Base-by-base conservation (phyloP, 1,139 yeast genomes). In the Diutina pseudorugosa region DNA sequence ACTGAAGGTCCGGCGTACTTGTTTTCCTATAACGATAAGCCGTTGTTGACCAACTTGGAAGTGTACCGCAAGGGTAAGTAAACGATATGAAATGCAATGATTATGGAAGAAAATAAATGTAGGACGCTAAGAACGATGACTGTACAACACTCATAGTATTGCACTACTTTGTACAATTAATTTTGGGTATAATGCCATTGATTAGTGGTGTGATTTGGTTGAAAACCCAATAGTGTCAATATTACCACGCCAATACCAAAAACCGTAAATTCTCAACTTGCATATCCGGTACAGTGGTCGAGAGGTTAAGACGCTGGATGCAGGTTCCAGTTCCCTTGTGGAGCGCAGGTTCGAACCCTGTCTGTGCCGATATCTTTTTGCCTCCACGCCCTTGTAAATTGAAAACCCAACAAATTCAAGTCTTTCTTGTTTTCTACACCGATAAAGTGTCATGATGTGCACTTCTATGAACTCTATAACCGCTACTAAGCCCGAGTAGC, bases 291-390 rank as follows among this genome's bases (percentile, higher is more conserved):
- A 43, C 47, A 43, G 47, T 43, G 47, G 47, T 43, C 47, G 47
- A 43, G 47, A 43, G 47, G 47, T 43, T 43, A 43, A 43, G 47
- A 43, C 47, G 47, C 23, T 25, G 47, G 47, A 20, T 43, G 47
- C 47, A 43, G 47, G 47, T 43, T 25, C 47, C 47, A 25, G 23
- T 43, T 43, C 20, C 47, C 47, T 21, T 43, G 23, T 43, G 47
- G 47, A 43, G 47, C 47, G 47, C 47, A 43, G 47, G 47, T 43
- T 43, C 47, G 47, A 43, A 43, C 47, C 47, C 47, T 43, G 47
- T 43, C 47, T 43, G 47, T 43, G 47, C 47, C 47, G 47, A 43
- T 42, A 20, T 42, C 33, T 43, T 43, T 43, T 43, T 43, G n/a
- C 27, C 30, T 9, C 2, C 30, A n/a, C n/a, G n/a, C n/a, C n/a